These are phyloP conservation scores for Dalbergia cultrata DNA, from an alignment of 306 rosid species.

Conservation along the genomic window DNA sequence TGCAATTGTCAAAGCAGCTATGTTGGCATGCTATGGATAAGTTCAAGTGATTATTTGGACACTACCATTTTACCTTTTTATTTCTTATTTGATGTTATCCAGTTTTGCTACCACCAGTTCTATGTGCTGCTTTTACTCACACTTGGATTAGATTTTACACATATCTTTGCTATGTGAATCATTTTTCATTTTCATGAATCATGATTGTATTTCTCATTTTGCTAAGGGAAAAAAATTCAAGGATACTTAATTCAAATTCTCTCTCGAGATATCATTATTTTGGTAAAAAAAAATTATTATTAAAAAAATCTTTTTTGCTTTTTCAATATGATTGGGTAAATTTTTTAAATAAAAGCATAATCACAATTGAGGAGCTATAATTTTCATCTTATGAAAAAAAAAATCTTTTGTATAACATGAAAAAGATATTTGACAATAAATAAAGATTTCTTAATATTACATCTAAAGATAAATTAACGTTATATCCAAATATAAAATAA, in stretches of 20 bases:
- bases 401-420: too few species aligned
- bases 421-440: too few species aligned
- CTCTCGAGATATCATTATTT: background rate
- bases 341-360: too few species aligned
- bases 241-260: background rate
- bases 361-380: too few species aligned
- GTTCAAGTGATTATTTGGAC: background rate
- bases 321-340: too few species aligned
- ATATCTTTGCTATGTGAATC: background rate
- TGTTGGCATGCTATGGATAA: background rate
- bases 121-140: slow-evolving; percentile 9
- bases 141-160: background rate
- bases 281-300: too few species aligned
- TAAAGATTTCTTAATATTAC: too few species aligned
- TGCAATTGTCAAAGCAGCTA: background rate
- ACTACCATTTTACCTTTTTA: background rate
- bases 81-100: background rate
- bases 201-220: background rate
- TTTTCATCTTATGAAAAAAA: too few species aligned
- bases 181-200: background rate
- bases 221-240: background rate
- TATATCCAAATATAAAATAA: too few species aligned
- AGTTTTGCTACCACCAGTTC: background rate
- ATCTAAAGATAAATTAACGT: too few species aligned
- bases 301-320: too few species aligned